Conservation (phyloP, 2,329 filamentous ascomycete genomes). For the Cadophora gregata region DNA sequence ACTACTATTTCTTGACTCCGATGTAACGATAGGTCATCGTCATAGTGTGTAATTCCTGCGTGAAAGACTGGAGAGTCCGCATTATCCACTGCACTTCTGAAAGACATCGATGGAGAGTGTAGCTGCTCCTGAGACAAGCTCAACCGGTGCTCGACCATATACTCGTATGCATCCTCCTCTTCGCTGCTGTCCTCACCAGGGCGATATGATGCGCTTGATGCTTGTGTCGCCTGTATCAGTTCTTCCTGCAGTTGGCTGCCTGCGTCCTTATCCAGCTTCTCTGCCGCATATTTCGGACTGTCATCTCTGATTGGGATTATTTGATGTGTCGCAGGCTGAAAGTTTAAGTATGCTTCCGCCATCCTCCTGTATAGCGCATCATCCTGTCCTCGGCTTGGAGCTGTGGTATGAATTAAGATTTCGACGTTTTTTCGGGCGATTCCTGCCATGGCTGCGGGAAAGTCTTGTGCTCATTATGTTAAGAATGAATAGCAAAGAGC, state of each 20-base stretch:
- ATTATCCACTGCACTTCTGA: slow-evolving; percentile 40
- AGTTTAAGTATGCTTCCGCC: slow-evolving; percentile 42
- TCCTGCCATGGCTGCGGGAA: slow-evolving; percentile 30
- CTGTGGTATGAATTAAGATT: slow-evolving; percentile 44
- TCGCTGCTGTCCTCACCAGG: slow-evolving; percentile 23
- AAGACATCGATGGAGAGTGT: slow-evolving; percentile 39
- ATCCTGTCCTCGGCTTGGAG: slow-evolving; percentile 42
- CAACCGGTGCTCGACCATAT: background rate
- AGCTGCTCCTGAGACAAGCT: slow-evolving; percentile 5
- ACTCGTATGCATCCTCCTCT: slow-evolving; percentile 21
- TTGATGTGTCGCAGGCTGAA: slow-evolving; percentile 33
- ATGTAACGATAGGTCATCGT: background rate
- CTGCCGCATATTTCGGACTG: slow-evolving; percentile 44
- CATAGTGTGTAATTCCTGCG: slow-evolving; percentile 19
- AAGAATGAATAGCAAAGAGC: slow-evolving; percentile 8
- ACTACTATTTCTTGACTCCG: background rate
- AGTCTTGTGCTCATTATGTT: slow-evolving; percentile 14
- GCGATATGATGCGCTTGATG: slow-evolving; percentile 38
- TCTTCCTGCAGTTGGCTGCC: slow-evolving; percentile 44
- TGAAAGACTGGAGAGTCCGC: slow-evolving; percentile 40
- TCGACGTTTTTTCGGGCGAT: slow-evolving; percentile 39
- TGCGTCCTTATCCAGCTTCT: slow-evolving; percentile 50
- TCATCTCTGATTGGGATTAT: slow-evolving; percentile 20
- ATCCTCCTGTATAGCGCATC: slow-evolving; percentile 43
- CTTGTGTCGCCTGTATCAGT: slow-evolving; percentile 15